Evolutionary conservation across 192 early-diverging fungal species (phyloP).

Genomic region (Coemansia sp.): DNA sequence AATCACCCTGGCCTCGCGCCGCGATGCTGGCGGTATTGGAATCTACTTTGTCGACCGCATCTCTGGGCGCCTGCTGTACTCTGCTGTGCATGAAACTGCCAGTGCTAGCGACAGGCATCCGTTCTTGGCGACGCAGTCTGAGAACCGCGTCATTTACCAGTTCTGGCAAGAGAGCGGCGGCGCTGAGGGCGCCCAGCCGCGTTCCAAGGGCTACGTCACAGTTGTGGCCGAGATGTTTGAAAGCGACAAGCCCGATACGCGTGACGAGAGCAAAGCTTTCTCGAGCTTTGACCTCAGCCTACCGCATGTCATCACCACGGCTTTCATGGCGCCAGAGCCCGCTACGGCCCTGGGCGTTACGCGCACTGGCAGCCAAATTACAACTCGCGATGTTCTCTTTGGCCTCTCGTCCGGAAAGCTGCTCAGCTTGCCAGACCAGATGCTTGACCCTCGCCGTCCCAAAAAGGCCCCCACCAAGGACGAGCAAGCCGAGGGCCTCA

Average conservation of each 20-base stretch:
- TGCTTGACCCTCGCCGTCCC: constrained; percentile 86
- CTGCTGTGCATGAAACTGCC: constrained; percentile 61
- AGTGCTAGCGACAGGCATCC: constrained; percentile 40
- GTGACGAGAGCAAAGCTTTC: constrained; percentile 69
- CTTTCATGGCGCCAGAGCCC: constrained; percentile 74
- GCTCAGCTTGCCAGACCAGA: constrained; percentile 49
- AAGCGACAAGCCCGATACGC: constrained; percentile 65
- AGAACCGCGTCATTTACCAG: constrained; percentile 86
- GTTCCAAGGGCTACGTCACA: constrained; percentile 70
- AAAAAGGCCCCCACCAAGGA: constrained; percentile 60
- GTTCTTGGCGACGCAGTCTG: constrained; percentile 70
- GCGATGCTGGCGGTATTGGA: constrained; percentile 45
- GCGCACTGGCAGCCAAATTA: constrained; percentile 79
- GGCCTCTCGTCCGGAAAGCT: constrained; percentile 45
- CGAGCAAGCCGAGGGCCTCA: constrained; percentile 85
- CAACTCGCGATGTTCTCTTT: constrained; percentile 80
- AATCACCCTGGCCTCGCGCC: constrained; percentile 67
- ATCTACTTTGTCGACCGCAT: constrained; percentile 88
- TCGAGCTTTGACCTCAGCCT: constrained; percentile 69
- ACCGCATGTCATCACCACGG: constrained; percentile 70
- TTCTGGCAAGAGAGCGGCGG: constrained; percentile 69
- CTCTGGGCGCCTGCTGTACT: constrained; percentile 78
- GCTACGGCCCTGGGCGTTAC: constrained; percentile 83
- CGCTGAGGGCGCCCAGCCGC: constrained; percentile 12
- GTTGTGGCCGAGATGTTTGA: constrained; percentile 89